Base-by-base conservation (phyloP, 352 stramenopile genomes). In the Phytophthora colocasiae region DNA sequence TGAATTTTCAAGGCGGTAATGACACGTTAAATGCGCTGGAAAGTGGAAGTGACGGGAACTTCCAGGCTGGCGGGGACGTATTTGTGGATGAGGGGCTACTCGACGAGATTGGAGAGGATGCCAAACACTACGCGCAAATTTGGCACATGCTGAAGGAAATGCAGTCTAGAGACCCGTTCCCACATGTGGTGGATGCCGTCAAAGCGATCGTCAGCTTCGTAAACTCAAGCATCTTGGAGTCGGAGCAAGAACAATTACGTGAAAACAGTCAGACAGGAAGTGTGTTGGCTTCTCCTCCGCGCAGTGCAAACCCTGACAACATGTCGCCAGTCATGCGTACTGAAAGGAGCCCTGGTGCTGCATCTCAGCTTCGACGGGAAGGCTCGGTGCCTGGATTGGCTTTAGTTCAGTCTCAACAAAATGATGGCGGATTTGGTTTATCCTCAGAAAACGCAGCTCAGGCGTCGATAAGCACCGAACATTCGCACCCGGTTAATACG, bases 101-200 rank as follows among this genome's bases (percentile, higher is more conserved):
- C 4, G 65, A 80, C 7, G 53, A 74, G 15, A 84, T 91, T 40
- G 69, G 67, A 22, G 74, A 90, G 29, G 78, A 82, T 41, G 79
- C 90, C n/a, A 85, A 92, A 51, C 83, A 92, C 58, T 97, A 98
- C 60, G 73, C 79, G 52, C 60, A 87, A 47, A 87, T 97, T 32
- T 98, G 93, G 93, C 77, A 88, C 32, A 71, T 73, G 38, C 66
- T 98, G 19, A 87, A 93, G 50, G 78, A 83, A 34, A 80, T 98
- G 39, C 90, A 98, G 63, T 87, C 92, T 4, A 78, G 76, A 34
- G 95, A 98, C 58, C 83, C 92, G 6, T 96, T 97, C 59, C 89
- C 90, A 11, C 66, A 78, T 67, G 95, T 80, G 31, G 80, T 66
- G 19, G 80, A 65, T 62, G 85, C 58, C 50, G 90, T 71, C 65